Percentiles rank a stretch among this genome's conserved stretches.
phyloP scores from a whole-genome alignment of 1,139 yeast species.

The Kodamaea plutei region DNA sequence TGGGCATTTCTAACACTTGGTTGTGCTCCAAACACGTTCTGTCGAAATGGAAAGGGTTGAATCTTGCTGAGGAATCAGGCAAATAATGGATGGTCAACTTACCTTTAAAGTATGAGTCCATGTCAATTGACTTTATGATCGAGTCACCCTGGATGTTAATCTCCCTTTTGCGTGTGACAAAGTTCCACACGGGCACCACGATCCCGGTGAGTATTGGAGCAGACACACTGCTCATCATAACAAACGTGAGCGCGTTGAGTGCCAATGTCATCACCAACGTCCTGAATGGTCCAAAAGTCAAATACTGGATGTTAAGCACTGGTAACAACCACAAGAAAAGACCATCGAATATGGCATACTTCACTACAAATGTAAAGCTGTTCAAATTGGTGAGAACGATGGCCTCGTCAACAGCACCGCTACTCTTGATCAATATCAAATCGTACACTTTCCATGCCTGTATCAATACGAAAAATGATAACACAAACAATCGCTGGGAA shows the following conservation, averaged over 20 bases:
- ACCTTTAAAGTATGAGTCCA: slow-evolving; percentile 77
- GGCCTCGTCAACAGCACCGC: slow-evolving; percentile 4
- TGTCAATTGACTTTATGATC: slow-evolving; percentile 47
- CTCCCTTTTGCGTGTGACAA: slow-evolving; percentile 50
- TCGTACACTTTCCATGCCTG: slow-evolving; percentile 85
- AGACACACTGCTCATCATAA: slow-evolving; percentile 39
- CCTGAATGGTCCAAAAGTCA: slow-evolving; percentile 54
- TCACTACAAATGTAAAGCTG: slow-evolving; percentile 57
- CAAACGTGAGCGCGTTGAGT: slow-evolving; percentile 35
- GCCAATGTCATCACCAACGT: slow-evolving; percentile 41
- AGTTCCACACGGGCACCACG: slow-evolving; percentile 43
- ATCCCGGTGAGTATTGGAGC: slow-evolving; percentile 33
- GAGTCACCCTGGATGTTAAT: slow-evolving; percentile 64
- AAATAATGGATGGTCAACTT: slow-evolving; percentile 79
- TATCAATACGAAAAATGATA: slow-evolving; percentile 63
- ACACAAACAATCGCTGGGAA: slow-evolving; percentile 67
- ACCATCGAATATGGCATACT: slow-evolving; percentile 73
- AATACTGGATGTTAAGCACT: slow-evolving; percentile 66
- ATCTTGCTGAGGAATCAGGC: slow-evolving; percentile 84
- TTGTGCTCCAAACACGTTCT: slow-evolving; percentile 51
- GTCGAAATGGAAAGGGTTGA: slow-evolving; percentile 70
- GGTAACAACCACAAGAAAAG: slow-evolving; percentile 67
- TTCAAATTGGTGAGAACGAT: slow-evolving; percentile 28
- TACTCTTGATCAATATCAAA: slow-evolving; percentile 42
- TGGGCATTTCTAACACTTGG: slow-evolving; percentile 49